Conservation (phyloP, 345 rosid genomes). For the Linum tenue region DNA sequence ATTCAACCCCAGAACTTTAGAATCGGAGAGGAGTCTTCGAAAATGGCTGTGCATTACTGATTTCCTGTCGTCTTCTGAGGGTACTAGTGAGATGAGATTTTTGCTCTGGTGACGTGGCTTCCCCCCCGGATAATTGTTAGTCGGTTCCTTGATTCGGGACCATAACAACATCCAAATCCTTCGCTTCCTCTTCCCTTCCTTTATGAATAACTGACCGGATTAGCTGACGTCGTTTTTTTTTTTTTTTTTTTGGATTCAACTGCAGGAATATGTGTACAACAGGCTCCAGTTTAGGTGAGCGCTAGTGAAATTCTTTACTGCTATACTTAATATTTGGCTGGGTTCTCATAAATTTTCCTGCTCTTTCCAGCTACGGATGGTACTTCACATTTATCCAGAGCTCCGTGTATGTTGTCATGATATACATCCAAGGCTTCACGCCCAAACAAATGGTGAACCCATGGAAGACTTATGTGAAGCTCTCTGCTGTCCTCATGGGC, state of each 20-base stretch:
- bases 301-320: background rate
- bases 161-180: background rate
- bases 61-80: background rate
- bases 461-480: constrained; percentile 87
- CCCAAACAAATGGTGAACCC: constrained; percentile 88
- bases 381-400: constrained; percentile 97
- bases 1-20: too few species aligned
- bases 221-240: background rate
- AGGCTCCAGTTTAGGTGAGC: constrained; percentile 79
- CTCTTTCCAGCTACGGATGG: constrained; percentile 83
- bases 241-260: constrained; percentile 2
- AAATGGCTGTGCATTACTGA: background rate
- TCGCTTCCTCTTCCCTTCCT: background rate
- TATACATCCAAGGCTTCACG: constrained; percentile 88
- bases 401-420: constrained; percentile 77
- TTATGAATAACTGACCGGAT: constrained; percentile 6
- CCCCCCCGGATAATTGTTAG: too few species aligned
- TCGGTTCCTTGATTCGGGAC: background rate
- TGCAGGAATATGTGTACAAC: constrained; percentile 88
- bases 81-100: background rate
- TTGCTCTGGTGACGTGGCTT: background rate
- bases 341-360: background rate
- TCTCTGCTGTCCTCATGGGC: constrained; percentile 94
- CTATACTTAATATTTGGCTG: background rate
- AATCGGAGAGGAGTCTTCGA: background rate